Base-by-base conservation (phyloP, 805 yeast species). In the Henningerozyma blattae region DNA sequence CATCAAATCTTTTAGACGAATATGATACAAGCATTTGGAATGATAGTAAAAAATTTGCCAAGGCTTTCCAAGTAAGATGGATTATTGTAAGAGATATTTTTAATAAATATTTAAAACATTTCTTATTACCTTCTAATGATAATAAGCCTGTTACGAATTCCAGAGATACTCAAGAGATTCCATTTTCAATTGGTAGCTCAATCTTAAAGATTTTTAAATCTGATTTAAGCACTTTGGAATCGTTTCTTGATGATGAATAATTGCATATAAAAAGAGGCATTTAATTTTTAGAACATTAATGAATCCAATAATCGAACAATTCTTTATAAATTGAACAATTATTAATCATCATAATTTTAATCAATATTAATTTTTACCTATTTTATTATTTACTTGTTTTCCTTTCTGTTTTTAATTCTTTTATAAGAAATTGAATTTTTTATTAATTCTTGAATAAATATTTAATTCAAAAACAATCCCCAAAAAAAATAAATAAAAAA, bases 161-260 rank as follows among this genome's bases (percentile, higher is more conserved):
- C 15, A 64, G 80, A 43, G 81, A 75, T 44, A 70, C 79, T 0
- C 79, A 74, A 48, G 76, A 70, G 36, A 43, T 74, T 15, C 75
- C 79, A 1, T 57, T 55, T 32, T 62, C 59, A 3, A 54, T 68
- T 19, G 79, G 75, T 1, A 37, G 55, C 8, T 55, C 65, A 15
- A 64, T 74, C 65, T 36, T 75, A 27, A 59, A 64, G 18, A 56
- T 70, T 4, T 70, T 71, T 43, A 47, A 52, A 30, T 36, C 39
- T 13, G 43, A 47, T n/a, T 43, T 39, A 15, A 34, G 37, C 3
- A 35, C 36, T 19, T 19, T 34, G 3, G 34, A 40, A 22, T 48
- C 48, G 9, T 50, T 48, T 30, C 32, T 50, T 30, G 51, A 47
- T 33, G 38, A 38, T 4, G 37, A 35, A 18, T 42, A 38, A 20